Percentiles rank a stretch among this genome's conserved stretches.
Conservation (phyloP, 1,139 yeast species). For the Nakaseomyces uthaithaninus region DNA sequence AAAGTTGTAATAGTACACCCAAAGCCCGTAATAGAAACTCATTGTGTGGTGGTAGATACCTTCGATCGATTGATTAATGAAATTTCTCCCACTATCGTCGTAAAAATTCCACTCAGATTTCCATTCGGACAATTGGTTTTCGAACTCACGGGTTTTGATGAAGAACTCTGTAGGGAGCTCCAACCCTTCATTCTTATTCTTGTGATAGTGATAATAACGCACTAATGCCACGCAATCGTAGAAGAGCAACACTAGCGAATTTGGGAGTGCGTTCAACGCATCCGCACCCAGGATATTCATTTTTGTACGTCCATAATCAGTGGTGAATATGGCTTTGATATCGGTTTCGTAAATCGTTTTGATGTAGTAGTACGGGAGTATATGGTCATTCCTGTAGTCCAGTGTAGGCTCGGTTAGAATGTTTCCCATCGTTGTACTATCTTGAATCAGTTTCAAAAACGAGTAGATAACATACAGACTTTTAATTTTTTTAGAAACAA, state of each 20-base stretch:
- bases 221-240: slow-evolving; percentile 61
- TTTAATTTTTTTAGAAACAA: slow-evolving; percentile 65
- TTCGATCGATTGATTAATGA: slow-evolving; percentile 48
- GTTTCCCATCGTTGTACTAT: slow-evolving; percentile 53
- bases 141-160: slow-evolving; percentile 4
- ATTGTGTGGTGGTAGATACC: slow-evolving; percentile 76
- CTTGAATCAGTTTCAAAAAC: slow-evolving; percentile 67
- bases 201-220: slow-evolving; percentile 28
- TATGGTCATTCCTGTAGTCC: neutral
- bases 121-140: slow-evolving; percentile 51
- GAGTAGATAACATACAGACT: slow-evolving; percentile 72
- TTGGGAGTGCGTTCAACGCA: slow-evolving; percentile 78
- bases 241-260: slow-evolving; percentile 64
- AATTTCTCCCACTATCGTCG: slow-evolving; percentile 27
- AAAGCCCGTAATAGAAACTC: slow-evolving; percentile 68
- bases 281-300: slow-evolving; percentile 53
- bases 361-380: neutral
- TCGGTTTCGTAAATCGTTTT: slow-evolving; percentile 2
- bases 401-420: slow-evolving; percentile 11
- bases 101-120: slow-evolving; percentile 43
- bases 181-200: slow-evolving; percentile 1
- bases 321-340: slow-evolving; percentile 3
- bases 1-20: slow-evolving; percentile 67
- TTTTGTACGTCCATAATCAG: neutral
- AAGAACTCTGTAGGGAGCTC: slow-evolving; percentile 4